Conservation (phyloP, 164 flowering plant genomes). For the Tetrastigma voinierianum region DNA sequence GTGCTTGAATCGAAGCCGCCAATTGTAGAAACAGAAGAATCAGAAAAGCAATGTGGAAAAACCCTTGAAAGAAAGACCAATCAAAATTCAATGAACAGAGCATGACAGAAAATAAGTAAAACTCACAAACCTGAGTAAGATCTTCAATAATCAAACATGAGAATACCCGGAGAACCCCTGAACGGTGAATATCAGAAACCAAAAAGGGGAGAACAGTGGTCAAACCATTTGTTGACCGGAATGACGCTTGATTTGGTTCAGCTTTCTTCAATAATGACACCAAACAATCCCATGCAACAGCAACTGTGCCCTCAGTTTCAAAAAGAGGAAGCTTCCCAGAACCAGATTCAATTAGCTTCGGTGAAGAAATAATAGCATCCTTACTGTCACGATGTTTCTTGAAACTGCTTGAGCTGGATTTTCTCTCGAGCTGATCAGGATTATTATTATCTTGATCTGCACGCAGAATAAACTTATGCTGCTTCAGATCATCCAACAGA, state of each 20-base stretch:
- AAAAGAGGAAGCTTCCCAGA: slow-evolving; percentile 80
- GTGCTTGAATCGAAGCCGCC: not conserved
- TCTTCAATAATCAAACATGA: slow-evolving; percentile 95
- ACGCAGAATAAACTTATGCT: slow-evolving; percentile 70
- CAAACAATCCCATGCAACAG: slow-evolving; percentile 93
- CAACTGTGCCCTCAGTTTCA: slow-evolving; percentile 71
- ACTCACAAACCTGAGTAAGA: slow-evolving; percentile 60
- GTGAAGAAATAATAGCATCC: slow-evolving; percentile 84
- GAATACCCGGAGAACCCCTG: slow-evolving; percentile 78
- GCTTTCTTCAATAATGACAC: slow-evolving; percentile 84
- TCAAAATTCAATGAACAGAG: not conserved
- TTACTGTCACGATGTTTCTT: slow-evolving; percentile 77
- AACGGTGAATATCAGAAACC: slow-evolving; percentile 77
- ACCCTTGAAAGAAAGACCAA: not conserved
- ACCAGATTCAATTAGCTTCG: slow-evolving; percentile 72
- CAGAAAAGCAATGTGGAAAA: not conserved
- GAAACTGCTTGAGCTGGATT: slow-evolving; percentile 74
- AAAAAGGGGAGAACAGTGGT: slow-evolving; percentile 76
- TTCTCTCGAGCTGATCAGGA: slow-evolving; percentile 42
- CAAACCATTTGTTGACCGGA: slow-evolving; percentile 81
- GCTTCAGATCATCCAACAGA: slow-evolving; percentile 88
- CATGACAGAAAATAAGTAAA: slow-evolving; percentile 1
- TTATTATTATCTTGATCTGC: slow-evolving; percentile 49
- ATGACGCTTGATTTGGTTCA: slow-evolving; percentile 80
- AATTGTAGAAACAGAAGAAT: not conserved